Evolutionary conservation across 2,329 filamentous ascomycete genomes (phyloP), one percentile per base, ranked within the genome.

Genomic region (Ophioceras dolichostomum): DNA sequence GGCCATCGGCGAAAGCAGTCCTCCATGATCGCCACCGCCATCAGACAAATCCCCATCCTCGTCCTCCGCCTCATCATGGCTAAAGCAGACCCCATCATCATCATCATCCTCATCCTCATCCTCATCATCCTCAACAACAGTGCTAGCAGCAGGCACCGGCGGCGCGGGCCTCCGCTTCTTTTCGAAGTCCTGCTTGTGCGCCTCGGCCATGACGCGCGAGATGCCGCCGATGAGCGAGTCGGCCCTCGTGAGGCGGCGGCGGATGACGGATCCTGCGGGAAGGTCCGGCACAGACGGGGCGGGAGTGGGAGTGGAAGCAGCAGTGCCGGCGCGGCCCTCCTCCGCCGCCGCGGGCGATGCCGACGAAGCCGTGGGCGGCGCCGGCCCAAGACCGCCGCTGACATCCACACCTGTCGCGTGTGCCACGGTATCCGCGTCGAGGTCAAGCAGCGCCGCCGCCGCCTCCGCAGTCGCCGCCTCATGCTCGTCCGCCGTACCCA

Each of bases 161-260:
- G n/a, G 12, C n/a, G 22, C 36, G n/a, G 58, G 58, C 47, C 54
- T 59, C 43, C 75, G 70, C 55, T 76, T 83, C 62, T 91, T 82
- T 59, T 93, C 83, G 55, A 95, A 96, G 59, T 96, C 89, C 55
- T 94, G 82, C 42, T 75, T 81, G 55, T 96, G 91, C 5, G 89
- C 89, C 43, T 79, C 72, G 4, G 85, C 82, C 46, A 95, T 68
- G n/a, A 87, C 76, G 12, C 69, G 36, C 29, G 36, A 37, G 14
- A 37, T 18, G 19, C n/a, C 20, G 14, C 29, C 36, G 75, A 30
- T 59, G 6, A 47, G 37, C 1, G 56, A 49, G 16, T 59, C 55
- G 1, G 57, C 34, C 13, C 44, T 8, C 36, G 34, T 56, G 26
- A 37, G 56, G 8, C 58, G 54, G 24, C 41, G 50, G 17, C 46